Base-by-base conservation (phyloP, 1,284 basidiomycete species). In the Peniophora sp. region DNA sequence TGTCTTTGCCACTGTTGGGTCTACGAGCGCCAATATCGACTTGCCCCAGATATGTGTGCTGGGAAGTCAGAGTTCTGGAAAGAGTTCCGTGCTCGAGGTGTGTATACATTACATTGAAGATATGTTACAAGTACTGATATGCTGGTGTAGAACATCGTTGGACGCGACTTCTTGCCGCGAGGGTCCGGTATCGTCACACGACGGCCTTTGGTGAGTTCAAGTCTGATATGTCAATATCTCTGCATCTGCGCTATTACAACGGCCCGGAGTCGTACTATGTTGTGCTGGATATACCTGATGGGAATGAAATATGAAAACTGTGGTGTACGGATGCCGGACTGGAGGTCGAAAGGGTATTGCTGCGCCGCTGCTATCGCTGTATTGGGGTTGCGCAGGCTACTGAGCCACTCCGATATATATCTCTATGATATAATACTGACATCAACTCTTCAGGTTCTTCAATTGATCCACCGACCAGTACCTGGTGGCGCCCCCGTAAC, bases 131-230 rank as follows among this genome's bases (percentile, higher is more conserved):
- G 12, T 32, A 32, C 27, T 32, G 27, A 32, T 52, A 46, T 47
- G 47, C 15, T 46, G 51, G 51, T 43, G 32, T 60, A 97, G 91
- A 97, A 97, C 73, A 94, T 97, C 60, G 96, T 98, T 50, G 96
- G 95, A 54, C 81, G 95, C 60, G 94, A 97, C 70, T 98, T 98
- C 76, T 68, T 98, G 62, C 95, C 95, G 68, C 88, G 95, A 76
- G 96, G 95, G 62, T 90, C 91, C 57, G 96, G 96, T 68, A 99
- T 99, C 64, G 95, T 98, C 64, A 98, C 96, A 50, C 83, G 96
- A 64, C 83, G 96, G 65, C 94, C 94, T 51, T 70, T 97, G 67
- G 92, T 90, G 57, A 56, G 74, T 60, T 67, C 48, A 68, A 60
- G 49, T n/a, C n/a, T 37, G 27, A 32, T 32, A 32, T 32, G 27